Evolutionary conservation across 441 rosid genomes (phyloP), one percentile per base, ranked within the genome.

Genomic region (Codiaeum variegatum): DNA sequence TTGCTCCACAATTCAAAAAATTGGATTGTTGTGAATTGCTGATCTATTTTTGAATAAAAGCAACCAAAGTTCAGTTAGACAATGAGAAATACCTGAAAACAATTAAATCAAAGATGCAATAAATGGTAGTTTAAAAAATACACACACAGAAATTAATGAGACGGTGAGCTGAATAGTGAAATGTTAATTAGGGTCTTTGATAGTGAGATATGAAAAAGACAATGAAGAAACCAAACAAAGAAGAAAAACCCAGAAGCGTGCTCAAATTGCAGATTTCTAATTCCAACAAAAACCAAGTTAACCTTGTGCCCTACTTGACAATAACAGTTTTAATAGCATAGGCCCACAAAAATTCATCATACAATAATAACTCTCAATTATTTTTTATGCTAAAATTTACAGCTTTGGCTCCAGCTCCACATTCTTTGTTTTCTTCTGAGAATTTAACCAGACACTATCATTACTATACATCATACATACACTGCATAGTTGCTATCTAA

Each of bases 251-350:
- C 79, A 83, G 86, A 84, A 72, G 72, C 71, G 71, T 52, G 72
- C 68, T 82, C 84, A 79, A 72, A 71, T 77, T 79, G 72, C 75
- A 79, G n/a, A 80, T 83, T 83, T 82, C 75, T 73, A 79, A 73
- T 77, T 82, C 78, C 79, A 85, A 80, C 80, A 78, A 81, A 81
- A 79, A 63, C 77, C 73, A 77, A 77, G 56, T 78, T 72, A 84
- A 84, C 80, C 74, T 75, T 75, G 76, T 77, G 74, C 82, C 84
- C 82, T 71, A 78, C 76, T 78, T 85, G 90, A 89, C 16, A 81
- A 76, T 70, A 80, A 88, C 88, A 85, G 78, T 83, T 90, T 86
- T 90, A 70, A 88, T 88, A 76, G 83, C 83, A 75, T 67, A 86
- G 81, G 76, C 82, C 85, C 87, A 84, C 90, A 71, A 32, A 76